Conservation (phyloP, 2,329 filamentous ascomycete genomes). For the Elsinoe australis region DNA sequence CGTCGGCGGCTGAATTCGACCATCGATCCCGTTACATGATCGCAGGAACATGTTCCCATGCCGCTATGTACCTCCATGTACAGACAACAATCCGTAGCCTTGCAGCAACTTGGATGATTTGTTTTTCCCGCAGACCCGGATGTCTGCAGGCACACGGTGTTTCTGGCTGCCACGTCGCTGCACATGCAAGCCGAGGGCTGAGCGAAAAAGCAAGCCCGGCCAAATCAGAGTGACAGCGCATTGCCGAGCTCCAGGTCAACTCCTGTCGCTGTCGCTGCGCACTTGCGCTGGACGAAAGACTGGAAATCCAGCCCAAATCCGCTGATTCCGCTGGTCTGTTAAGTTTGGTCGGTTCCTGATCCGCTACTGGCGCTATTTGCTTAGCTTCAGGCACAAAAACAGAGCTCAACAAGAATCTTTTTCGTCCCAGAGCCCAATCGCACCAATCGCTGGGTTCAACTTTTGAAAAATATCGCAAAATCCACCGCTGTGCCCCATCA, state of each 20-base stretch:
- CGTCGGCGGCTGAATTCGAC: conserved; percentile 5
- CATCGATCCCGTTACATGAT: conserved; percentile 7
- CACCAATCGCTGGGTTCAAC: conserved; percentile 5
- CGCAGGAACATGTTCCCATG: conserved; percentile 1
- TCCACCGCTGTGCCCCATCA: conserved; percentile 7
- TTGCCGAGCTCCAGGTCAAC: background rate
- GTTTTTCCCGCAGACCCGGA: conserved; percentile 12
- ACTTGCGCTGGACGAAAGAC: background rate
- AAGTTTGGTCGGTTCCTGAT: conserved; percentile 15
- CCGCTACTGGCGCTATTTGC: conserved; percentile 3
- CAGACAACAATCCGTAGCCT: conserved; percentile 11
- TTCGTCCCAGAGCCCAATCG: conserved; percentile 12
- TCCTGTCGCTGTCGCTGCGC: background rate
- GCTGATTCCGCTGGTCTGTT: conserved; percentile 12
- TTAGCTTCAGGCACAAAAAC: conserved; percentile 17
- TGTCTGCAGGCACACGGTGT: background rate
- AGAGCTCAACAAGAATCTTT: conserved; percentile 7
- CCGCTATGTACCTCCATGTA: background rate
- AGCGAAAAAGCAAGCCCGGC: conserved; percentile 13
- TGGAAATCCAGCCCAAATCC: background rate
- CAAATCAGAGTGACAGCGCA: conserved; percentile 17
- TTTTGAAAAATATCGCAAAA: conserved; percentile 6
- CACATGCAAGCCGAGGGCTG: conserved; percentile 5
- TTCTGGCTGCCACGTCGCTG: conserved; percentile 11
- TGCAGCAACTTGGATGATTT: conserved; percentile 1